Conservation (phyloP, 1,284 basidiomycete genomes). For the Calocybe gambosa region DNA sequence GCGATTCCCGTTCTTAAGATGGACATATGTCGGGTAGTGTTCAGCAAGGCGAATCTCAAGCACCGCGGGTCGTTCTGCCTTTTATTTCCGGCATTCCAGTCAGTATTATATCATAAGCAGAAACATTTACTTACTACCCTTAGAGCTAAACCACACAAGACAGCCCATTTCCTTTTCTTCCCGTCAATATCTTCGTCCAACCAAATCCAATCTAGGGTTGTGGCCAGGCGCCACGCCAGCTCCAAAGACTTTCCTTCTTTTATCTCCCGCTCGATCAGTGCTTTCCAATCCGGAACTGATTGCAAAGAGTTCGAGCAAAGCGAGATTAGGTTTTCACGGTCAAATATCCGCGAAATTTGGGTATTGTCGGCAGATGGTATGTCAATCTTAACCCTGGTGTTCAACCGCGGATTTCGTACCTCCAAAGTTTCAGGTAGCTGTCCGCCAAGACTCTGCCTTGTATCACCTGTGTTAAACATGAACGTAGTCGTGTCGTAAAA, state of each 20-base stretch:
- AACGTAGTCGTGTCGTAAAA: not conserved
- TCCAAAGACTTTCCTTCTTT: constrained; percentile 55
- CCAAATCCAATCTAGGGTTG: constrained; percentile 78
- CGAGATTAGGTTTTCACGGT: constrained; percentile 50
- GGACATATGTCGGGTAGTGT: constrained; percentile 55
- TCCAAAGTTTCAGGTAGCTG: constrained; percentile 40
- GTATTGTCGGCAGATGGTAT: constrained; percentile 43
- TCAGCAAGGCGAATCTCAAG: constrained; percentile 70
- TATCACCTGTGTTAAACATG: not conserved
- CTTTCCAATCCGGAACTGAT: constrained; percentile 54
- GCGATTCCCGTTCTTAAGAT: constrained; percentile 46
- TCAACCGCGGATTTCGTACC: constrained; percentile 41
- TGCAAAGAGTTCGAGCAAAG: constrained; percentile 51
- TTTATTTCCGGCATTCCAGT: constrained; percentile 2
- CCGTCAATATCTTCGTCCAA: constrained; percentile 60
- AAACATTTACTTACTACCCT: constrained; percentile 43
- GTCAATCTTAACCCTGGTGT: constrained; percentile 59
- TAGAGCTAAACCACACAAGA: constrained; percentile 68
- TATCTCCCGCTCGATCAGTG: constrained; percentile 49
- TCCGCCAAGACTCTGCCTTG: constrained; percentile 59
- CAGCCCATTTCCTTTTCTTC: constrained; percentile 59
- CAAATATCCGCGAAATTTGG: constrained; percentile 39
- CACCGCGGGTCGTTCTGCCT: constrained; percentile 47
- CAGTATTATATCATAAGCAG: not conserved
- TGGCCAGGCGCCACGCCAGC: constrained; percentile 71